Evolutionary conservation across 345 rosid genomes (phyloP).

Genomic region (Lenwebbia sp.): DNA sequence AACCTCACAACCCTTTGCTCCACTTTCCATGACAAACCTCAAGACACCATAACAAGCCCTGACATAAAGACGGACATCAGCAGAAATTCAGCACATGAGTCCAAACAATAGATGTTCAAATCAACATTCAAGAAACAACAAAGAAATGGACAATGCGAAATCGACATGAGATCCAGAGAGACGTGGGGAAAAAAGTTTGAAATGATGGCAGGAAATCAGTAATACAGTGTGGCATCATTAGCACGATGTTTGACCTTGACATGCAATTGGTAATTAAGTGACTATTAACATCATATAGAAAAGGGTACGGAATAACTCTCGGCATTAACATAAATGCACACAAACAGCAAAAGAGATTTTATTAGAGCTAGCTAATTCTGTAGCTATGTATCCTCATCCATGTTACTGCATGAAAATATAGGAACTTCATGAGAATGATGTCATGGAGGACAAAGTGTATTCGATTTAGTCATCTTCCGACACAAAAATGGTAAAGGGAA

Average conservation of each 20-base stretch:
- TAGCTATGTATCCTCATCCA: neutral
- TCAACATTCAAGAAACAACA: neutral
- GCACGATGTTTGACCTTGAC: neutral
- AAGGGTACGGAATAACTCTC: neutral
- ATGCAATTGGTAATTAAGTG: neutral
- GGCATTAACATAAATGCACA: neutral
- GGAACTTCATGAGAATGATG: neutral
- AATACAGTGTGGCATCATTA: neutral
- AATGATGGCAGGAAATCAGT: neutral
- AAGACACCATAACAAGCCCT: slow-evolving; percentile 93
- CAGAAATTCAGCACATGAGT: neutral
- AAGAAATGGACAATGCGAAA: neutral
- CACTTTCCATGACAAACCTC: slow-evolving; percentile 80
- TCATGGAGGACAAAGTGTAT: neutral
- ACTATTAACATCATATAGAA: neutral
- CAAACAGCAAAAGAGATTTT: neutral
- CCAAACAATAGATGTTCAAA: neutral
- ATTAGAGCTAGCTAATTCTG: neutral
- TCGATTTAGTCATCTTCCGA: slow-evolving; percentile 26
- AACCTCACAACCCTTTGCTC: slow-evolving; percentile 90
- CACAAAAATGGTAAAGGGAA: slow-evolving; percentile 5
- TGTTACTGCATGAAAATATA: neutral
- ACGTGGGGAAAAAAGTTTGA: neutral
- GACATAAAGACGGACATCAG: neutral
- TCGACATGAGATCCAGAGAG: neutral